Base-by-base conservation (phyloP, 306 rosid species). In the Psophocarpus tetragonolobus region DNA sequence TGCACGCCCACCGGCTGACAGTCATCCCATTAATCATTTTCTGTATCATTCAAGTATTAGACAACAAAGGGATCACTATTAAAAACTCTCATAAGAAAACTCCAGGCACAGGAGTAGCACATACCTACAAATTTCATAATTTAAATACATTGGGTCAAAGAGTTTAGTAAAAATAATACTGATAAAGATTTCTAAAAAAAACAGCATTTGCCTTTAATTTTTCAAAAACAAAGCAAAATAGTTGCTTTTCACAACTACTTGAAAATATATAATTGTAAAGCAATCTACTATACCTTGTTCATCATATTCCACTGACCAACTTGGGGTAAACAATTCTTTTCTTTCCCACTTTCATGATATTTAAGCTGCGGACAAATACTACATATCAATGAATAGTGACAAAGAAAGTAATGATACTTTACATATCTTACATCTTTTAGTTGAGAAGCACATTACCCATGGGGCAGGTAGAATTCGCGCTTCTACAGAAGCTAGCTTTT, bases 251-350 rank as follows among this genome's bases (percentile, higher is more conserved):
- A 11, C 6, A 18, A 38, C 47, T 65, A 39, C 38, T 39, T 14
- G 39, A 26, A 24, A 71, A 58, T 32, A 23, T 30, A 70, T 6
- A 17, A 44, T 35, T 57, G 70, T 38, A 17, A 42, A 42, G 38
- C 44, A 54, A 77, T 61, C 51, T 62, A 4, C 26, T 48, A 6
- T 87, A 94, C 98, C 97, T 94, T 94, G 92, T 94, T 94, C 97
- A 90, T 89, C 98, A 94, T 94, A 81, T 94, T 94, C 98, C 98
- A 94, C 84, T 94, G 98, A 75, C 98, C 98, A 79, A 94, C 97
- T 85, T 94, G 98, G 39, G 98, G 98, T 77, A 94, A 87, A 80
- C 98, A 94, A 82, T 92, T 89, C 87, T 94, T 94, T 79, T 92
- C 98, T 84, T 92, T 94, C 14, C 98, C 98, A 61, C 91, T 89